Base-by-base conservation (phyloP, 805 yeast species). In the Diddensiella santjacobensis region DNA sequence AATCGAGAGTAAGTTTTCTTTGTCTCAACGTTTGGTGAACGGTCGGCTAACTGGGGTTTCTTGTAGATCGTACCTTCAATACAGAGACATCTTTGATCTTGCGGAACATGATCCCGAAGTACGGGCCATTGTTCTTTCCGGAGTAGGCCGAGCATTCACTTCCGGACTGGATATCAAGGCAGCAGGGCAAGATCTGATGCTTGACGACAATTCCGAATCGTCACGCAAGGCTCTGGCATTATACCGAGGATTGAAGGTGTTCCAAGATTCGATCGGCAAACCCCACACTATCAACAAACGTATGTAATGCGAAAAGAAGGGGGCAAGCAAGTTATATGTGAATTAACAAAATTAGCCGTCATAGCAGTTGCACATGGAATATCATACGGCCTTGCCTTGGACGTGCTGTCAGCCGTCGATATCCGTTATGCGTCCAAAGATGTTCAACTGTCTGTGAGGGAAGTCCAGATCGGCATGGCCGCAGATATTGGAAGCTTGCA, bases 401-500 rank as follows among this genome's bases (percentile, higher is more conserved):
- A 85, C 62, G 75, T 85, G 39, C 66, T 83, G 4, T 66, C 82
- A 11, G 77, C 84, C 0, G 72, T 75, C 23, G 72, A 80, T 13
- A 76, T 85, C 20, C 73, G 90, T 44, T 62, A 81, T 10, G 79
- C 80, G 8, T 67, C 80, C 2, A 66, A 67, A 24, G 83, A 77
- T 53, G 73, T 77, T 11, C 65, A 60, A 35, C 71, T 83, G 54
- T 73, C 84, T 37, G 76, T 86, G 48, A 77, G 83, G 48, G 95
- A 85, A 65, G 79, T 84, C 51, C 78, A 80, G 52, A 71, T 85
- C 46, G 93, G 91, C 2, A 72, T 86, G 60, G 76, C 86, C 33
- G 89, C 93, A 1, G 93, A 86, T 61, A 83, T 85, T 58, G 95
- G 95, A 3, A 74, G 86, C 1, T 69, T 85, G 49, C 90, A 85